Conservation (phyloP, 805 yeast species). For the Isabelozyma pseudorhagii region DNA sequence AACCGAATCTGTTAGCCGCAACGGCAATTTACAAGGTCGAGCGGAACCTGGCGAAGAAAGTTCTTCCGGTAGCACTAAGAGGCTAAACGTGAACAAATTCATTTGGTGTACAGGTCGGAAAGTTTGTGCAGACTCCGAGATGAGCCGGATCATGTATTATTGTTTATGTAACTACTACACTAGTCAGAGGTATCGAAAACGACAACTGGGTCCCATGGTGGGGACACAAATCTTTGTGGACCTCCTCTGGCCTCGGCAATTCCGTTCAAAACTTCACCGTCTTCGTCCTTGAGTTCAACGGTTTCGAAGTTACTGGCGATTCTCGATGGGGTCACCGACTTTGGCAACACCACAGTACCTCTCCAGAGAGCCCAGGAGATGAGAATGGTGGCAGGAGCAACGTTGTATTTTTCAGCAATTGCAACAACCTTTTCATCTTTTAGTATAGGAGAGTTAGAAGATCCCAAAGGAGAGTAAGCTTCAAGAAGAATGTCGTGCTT, state of each 20-base stretch:
- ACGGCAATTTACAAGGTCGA: no score
- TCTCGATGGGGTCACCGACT: constrained; percentile 26
- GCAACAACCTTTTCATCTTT: constrained; percentile 39
- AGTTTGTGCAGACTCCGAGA: not conserved
- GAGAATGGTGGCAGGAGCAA: constrained; percentile 48
- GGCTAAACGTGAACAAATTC: no score
- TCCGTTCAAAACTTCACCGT: constrained; percentile 26
- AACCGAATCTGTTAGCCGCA: no score
- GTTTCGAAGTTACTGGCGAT: constrained; percentile 33
- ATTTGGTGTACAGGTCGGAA: not conserved
- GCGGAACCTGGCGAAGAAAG: no score
- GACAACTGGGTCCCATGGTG: constrained; percentile 31
- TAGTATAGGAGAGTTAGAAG: constrained; percentile 51
- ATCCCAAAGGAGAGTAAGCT: constrained; percentile 80
- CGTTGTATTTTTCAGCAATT: constrained; percentile 42
- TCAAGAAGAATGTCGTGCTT: constrained; percentile 35
- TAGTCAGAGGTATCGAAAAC: constrained; percentile 18
- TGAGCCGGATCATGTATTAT: no score
- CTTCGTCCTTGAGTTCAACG: constrained; percentile 31
- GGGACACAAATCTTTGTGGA: constrained; percentile 30
- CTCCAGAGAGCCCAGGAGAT: constrained; percentile 61
- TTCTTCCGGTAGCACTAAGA: no score
- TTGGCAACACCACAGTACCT: constrained; percentile 48
- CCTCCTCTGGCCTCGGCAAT: constrained; percentile 21
- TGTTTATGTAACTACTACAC: not conserved